Percentiles rank a stretch among this genome's conserved stretches.
Evolutionary conservation across 1,284 basidiomycete genomes (phyloP).

Genomic region (Golubevia sp.): DNA sequence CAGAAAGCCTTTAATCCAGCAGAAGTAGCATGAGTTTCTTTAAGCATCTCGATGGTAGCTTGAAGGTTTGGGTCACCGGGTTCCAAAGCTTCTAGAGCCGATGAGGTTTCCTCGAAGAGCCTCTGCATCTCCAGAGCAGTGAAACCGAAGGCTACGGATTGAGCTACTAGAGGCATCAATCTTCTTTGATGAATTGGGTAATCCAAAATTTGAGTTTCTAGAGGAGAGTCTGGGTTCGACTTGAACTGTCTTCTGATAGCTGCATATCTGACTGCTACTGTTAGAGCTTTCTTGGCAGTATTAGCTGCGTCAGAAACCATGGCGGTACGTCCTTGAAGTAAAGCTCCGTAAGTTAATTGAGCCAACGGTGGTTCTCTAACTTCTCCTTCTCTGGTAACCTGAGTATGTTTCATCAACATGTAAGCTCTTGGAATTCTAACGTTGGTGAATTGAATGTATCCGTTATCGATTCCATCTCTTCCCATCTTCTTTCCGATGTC

Average conservation of each 20-base stretch:
- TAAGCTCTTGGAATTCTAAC: constrained; percentile 67
- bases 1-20: constrained; percentile 70
- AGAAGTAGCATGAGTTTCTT: constrained; percentile 68
- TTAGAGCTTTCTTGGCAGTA: constrained; percentile 66
- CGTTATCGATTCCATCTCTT: constrained; percentile 66
- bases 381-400: constrained; percentile 65
- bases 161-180: constrained; percentile 67
- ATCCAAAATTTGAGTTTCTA: constrained; percentile 66
- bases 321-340: constrained; percentile 66
- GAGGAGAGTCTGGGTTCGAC: constrained; percentile 40
- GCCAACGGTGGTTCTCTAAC: constrained; percentile 66
- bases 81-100: constrained; percentile 66
- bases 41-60: constrained; percentile 65
- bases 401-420: constrained; percentile 70
- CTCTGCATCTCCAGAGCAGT: constrained; percentile 64
- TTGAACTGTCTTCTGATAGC: constrained; percentile 68
- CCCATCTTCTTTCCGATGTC: constrained; percentile 71
- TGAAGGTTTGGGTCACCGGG: constrained; percentile 62
- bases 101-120: constrained; percentile 63
- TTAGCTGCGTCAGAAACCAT: constrained; percentile 67
- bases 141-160: constrained; percentile 68
- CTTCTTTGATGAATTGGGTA: constrained; percentile 70
- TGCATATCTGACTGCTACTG: constrained; percentile 68
- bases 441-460: constrained; percentile 66
- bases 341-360: constrained; percentile 68